Evolutionary conservation across 1,139 yeast genomes (phyloP).

Genomic region (Debaryomyces coudertii): DNA sequence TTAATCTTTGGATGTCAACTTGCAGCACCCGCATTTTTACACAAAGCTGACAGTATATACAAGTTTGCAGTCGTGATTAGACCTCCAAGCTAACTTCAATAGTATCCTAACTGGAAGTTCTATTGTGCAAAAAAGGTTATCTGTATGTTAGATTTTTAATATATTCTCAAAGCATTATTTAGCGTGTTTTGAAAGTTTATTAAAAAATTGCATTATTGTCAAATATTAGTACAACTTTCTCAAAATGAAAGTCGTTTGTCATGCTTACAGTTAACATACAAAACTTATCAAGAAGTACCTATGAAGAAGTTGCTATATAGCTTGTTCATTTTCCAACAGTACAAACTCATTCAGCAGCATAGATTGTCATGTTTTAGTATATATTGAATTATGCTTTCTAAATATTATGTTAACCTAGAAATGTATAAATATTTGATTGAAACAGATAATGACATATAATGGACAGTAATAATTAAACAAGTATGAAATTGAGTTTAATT

Average conservation of each 20-base stretch:
- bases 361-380: background rate
- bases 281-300: background rate
- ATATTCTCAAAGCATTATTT: no score
- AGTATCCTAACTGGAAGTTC: background rate
- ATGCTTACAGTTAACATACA: background rate
- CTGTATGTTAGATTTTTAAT: no score
- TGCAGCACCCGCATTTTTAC: no score
- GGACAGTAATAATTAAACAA: background rate
- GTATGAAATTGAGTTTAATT: constrained; percentile 2
- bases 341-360: background rate
- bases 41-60: background rate
- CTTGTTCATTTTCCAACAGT: background rate
- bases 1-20: background rate
- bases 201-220: background rate
- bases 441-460: background rate
- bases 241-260: background rate
- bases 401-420: background rate
- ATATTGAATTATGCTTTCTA: background rate
- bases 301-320: background rate
- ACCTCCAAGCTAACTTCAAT: background rate
- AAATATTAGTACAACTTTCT: background rate
- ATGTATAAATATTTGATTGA: background rate
- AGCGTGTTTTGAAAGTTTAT: background rate
- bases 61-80: background rate
- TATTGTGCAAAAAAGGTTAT: no score